These are phyloP conservation scores for Fremontodendron californicum DNA, from an alignment of 345 rosid genomes.

Conservation along the genomic window DNA sequence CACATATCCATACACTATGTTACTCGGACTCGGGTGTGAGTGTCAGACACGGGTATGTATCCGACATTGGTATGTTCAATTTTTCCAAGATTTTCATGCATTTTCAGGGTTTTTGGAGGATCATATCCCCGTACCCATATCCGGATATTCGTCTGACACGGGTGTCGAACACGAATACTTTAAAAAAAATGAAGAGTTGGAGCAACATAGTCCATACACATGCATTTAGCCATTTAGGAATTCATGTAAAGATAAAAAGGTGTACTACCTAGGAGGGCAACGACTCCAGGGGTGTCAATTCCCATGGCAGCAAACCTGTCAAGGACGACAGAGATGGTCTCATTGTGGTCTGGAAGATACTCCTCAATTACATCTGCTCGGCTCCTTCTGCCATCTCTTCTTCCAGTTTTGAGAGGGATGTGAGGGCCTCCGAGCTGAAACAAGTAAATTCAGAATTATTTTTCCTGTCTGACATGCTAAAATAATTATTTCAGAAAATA, in stretches of 20 bases:
- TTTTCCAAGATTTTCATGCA: no score
- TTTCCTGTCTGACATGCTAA: background rate
- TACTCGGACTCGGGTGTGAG: no score
- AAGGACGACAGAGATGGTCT: conserved; percentile 77
- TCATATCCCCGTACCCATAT: no score
- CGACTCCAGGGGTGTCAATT: conserved; percentile 74
- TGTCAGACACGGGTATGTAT: no score
- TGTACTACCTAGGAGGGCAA: conserved; percentile 64
- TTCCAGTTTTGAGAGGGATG: conserved; percentile 79
- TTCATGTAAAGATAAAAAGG: background rate
- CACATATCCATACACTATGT: no score
- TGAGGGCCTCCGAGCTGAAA: conserved; percentile 83
- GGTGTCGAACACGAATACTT: no score
- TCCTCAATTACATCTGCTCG: conserved; percentile 71
- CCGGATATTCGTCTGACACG: no score
- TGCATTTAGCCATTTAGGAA: background rate
- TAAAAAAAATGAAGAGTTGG: no score
- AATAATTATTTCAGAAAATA: background rate
- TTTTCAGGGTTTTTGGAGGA: no score
- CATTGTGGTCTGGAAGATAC: conserved; percentile 90
- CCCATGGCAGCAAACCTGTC: conserved; percentile 78
- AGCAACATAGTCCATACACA: no score
- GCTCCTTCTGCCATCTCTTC: conserved; percentile 87
- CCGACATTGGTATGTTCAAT: no score
- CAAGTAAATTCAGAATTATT: background rate